phyloP scores from a whole-genome alignment of 2,329 filamentous ascomycete species.

The Ophiognomonia clavigignenti-juglandacearum region DNA sequence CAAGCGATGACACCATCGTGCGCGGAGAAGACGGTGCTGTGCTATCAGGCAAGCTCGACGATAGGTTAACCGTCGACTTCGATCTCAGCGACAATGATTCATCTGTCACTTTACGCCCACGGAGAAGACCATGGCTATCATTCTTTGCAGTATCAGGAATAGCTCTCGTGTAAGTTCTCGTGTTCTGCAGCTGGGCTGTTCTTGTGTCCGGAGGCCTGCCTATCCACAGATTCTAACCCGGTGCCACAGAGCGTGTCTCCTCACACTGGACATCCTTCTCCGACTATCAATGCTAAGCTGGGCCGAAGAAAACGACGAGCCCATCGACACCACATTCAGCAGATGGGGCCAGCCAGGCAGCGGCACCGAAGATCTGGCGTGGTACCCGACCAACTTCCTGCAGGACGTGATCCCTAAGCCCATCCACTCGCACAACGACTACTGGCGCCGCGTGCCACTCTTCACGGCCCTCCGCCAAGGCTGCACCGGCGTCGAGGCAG shows the following conservation, averaged over 20 bases:
- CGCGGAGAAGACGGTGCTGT: background rate
- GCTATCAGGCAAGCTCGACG: background rate
- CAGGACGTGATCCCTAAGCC: conserved; percentile 44
- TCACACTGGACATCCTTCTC: conserved; percentile 15
- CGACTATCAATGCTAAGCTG: conserved; percentile 12
- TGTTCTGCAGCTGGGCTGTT: too few species aligned
- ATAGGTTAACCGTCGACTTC: background rate
- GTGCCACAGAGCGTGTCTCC: background rate
- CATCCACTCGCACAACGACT: conserved; percentile 68
- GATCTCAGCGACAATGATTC: background rate
- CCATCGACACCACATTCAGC: conserved; percentile 25
- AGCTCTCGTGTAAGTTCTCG: conserved; percentile 6
- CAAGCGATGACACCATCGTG: conserved; percentile 7
- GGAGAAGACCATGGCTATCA: conserved; percentile 5
- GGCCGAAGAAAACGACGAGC: conserved; percentile 17
- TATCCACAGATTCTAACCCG: background rate
- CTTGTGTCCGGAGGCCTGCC: too few species aligned
- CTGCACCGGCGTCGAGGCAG: conserved; percentile 62
- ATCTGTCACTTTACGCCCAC: background rate
- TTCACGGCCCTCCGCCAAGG: conserved; percentile 56
- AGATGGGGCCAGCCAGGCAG: conserved; percentile 33
- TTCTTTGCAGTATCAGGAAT: background rate
- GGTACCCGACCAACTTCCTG: conserved; percentile 48
- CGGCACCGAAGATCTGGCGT: conserved; percentile 33
- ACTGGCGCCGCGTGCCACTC: conserved; percentile 59